Evolutionary conservation across 768 basidiomycete genomes (phyloP).

Genomic region (Pisolithus tinctorius): DNA sequence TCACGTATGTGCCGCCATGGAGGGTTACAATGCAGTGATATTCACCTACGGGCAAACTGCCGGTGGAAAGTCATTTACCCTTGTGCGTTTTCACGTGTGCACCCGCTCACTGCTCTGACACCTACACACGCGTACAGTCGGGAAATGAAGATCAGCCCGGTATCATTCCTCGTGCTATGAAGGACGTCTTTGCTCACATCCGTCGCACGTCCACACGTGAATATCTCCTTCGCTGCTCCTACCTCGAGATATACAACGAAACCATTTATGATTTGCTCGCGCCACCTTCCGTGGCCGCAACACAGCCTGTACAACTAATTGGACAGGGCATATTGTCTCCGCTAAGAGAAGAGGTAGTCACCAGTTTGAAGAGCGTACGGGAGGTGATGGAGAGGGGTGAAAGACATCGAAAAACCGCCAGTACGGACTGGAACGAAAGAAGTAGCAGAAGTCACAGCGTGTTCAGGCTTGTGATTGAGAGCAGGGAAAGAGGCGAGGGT

Average conservation of each 20-base stretch:
- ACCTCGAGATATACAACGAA: slow-evolving; percentile 98
- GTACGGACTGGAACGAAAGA: slow-evolving; percentile 98
- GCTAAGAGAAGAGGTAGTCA: slow-evolving; percentile 89
- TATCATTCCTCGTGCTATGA: slow-evolving; percentile 90
- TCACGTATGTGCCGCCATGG: slow-evolving; percentile 89
- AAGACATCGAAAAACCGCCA: slow-evolving; percentile 81
- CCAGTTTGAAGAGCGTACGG: slow-evolving; percentile 76
- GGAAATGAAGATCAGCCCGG: slow-evolving; percentile 82
- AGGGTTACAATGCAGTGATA: slow-evolving; percentile 92
- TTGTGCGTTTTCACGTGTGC: slow-evolving; percentile 30
- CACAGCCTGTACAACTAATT: slow-evolving; percentile 66
- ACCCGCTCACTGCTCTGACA: not conserved
- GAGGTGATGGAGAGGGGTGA: slow-evolving; percentile 85
- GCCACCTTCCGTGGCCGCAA: slow-evolving; percentile 46
- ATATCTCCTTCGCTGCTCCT: slow-evolving; percentile 92
- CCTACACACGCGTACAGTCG: slow-evolving; percentile 38
- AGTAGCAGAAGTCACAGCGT: slow-evolving; percentile 94
- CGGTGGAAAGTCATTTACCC: slow-evolving; percentile 67
- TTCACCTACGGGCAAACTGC: slow-evolving; percentile 94
- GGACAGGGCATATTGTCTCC: slow-evolving; percentile 68
- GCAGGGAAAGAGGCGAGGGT: slow-evolving; percentile 61
- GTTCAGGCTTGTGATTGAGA: slow-evolving; percentile 89
- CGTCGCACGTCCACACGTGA: slow-evolving; percentile 71
- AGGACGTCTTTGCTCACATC: slow-evolving; percentile 85
- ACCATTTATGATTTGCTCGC: slow-evolving; percentile 81